Evolutionary conservation across 2,329 filamentous ascomycete species (phyloP), one percentile per base, ranked within the genome.

Genomic region (Diaporthe helianthi): DNA sequence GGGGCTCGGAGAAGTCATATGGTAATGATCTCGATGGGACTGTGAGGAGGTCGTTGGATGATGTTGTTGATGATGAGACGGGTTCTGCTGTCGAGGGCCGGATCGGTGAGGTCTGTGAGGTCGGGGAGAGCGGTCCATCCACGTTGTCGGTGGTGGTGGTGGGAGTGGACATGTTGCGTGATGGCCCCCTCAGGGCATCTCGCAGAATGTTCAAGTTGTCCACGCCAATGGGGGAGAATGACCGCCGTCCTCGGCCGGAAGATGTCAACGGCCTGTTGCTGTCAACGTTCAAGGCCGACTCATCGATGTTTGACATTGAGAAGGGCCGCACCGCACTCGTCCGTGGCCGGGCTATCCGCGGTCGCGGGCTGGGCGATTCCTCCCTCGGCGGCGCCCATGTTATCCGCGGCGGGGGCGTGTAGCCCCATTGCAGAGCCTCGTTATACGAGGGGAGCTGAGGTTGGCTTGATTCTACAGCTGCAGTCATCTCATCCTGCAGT

Each of bases 371-470:
- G 33, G 36, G 24, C 26, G 66, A 51, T 8, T 47, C 44, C 46
- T 47, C 44, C 33, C 66, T 63, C 44, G 66, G 66, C 19, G 66
- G 66, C 47, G 66, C 66, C 66, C 66, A 68, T 53, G 22, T 31
- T 52, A 61, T 17, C 19, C 66, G 54, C 49, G 66, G 66, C 17
- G 66, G 66, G 15, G 66, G 66, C 29, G 66, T 63, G 41, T 63
- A 60, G 29, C 66, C 66, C 66, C 54, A 63, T 51, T 61, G 46
- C 17, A 68, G 66, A 26, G 66, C 66, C 66, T 68, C 66, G 51
- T 63, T 52, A 19, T 68, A 68, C 1, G 66, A 63, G 17, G 66
- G 66, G 26, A 68, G 55, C 31, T 51, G 65, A 19, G 65, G 65
- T 36, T 29, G 44, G 9, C n/a, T 49, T 7, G 58, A 36, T 36